Conservation (phyloP, 495 filamentous ascomycete species). For the Xeromyces bisporus region DNA sequence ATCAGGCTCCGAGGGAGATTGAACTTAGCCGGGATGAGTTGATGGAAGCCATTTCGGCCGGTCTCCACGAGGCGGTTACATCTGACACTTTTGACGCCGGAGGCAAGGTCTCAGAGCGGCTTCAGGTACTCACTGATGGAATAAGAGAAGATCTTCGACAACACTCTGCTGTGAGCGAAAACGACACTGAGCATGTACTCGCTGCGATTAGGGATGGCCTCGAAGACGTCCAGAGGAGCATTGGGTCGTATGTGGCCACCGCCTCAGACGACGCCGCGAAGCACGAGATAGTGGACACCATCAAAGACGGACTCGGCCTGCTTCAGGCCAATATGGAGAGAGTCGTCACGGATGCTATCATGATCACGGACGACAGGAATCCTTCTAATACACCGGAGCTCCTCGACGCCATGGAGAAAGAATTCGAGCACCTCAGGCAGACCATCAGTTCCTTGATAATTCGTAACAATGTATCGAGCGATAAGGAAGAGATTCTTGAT, state of each 20-base stretch:
- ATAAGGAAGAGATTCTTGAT: slow-evolving; percentile 45
- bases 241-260: slow-evolving; percentile 62
- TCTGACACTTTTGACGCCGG: slow-evolving; percentile 33
- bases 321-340: slow-evolving; percentile 57
- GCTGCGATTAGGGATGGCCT: slow-evolving; percentile 76
- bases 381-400: slow-evolving; percentile 37
- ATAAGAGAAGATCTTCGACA: slow-evolving; percentile 63
- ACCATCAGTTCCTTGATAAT: slow-evolving; percentile 54
- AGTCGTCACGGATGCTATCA: slow-evolving; percentile 31
- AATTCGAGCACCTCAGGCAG: slow-evolving; percentile 52
- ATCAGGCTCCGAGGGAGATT: slow-evolving; percentile 35
- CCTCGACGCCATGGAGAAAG: slow-evolving; percentile 53
- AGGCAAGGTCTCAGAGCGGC: slow-evolving; percentile 51
- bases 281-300: slow-evolving; percentile 60
- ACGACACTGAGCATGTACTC: slow-evolving; percentile 65
- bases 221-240: slow-evolving; percentile 59
- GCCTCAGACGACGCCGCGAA: slow-evolving; percentile 49
- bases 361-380: slow-evolving; percentile 15
- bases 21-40: slow-evolving; percentile 47
- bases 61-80: slow-evolving; percentile 33
- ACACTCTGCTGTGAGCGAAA: slow-evolving; percentile 53
- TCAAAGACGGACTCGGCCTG: slow-evolving; percentile 53
- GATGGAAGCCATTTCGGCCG: slow-evolving; percentile 47
- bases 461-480: slow-evolving; percentile 33
- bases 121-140: slow-evolving; percentile 56